phyloP scores from a whole-genome alignment of 1,284 basidiomycete species.

The Chondrostereum purpureum region DNA sequence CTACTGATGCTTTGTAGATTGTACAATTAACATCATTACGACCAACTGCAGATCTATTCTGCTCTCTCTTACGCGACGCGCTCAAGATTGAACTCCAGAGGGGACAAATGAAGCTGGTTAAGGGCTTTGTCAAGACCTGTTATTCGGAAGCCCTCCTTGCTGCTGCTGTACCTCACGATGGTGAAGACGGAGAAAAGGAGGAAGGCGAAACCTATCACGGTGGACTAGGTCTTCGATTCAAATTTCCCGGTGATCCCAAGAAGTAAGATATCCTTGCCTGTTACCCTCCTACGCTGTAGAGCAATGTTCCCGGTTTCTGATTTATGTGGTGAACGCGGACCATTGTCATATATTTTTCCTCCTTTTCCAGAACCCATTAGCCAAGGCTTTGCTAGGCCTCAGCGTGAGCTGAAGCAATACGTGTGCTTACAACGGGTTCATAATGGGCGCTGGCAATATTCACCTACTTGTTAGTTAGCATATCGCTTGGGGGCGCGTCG shows the following conservation, averaged over 20 bases:
- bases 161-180: conserved; percentile 29
- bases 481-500: too few species aligned
- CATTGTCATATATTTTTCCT: too few species aligned
- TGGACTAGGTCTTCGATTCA: conserved; percentile 83
- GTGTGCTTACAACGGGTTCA: too few species aligned
- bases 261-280: conserved; percentile 47
- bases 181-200: conserved; percentile 4
- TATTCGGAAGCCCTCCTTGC: conserved; percentile 87
- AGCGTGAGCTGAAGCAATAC: too few species aligned
- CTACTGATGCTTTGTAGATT: conserved; percentile 51
- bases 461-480: too few species aligned
- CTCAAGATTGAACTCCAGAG: conserved; percentile 84
- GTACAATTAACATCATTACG: conserved; percentile 94
- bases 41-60: conserved; percentile 93
- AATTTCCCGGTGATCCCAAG: conserved; percentile 90
- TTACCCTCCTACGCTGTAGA: background rate
- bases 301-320: too few species aligned
- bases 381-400: too few species aligned
- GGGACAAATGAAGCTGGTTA: conserved; percentile 91
- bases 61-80: conserved; percentile 81
- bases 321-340: too few species aligned
- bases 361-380: too few species aligned
- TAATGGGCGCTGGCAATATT: too few species aligned
- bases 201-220: conserved; percentile 60
- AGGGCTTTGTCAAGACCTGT: conserved; percentile 86